Evolutionary conservation across 495 filamentous ascomycete species (phyloP), one percentile per base, ranked within the genome.

Genomic region (Penicillium parvum): DNA sequence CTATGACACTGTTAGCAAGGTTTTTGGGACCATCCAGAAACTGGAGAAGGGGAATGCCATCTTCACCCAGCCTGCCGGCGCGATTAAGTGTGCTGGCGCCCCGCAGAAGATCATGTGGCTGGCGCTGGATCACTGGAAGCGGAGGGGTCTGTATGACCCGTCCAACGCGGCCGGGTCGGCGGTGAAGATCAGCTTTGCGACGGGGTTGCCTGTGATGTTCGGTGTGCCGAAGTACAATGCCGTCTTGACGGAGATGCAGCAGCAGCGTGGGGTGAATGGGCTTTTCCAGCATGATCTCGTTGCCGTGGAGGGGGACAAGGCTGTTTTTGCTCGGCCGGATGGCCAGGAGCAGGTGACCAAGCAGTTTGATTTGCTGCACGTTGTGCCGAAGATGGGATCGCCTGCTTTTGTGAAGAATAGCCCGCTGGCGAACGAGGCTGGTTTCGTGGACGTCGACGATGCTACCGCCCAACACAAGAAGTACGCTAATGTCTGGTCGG

Each of bases 91-190:
- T 47, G 82, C 82, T 2, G 82, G 82, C 19, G 82, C 81, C 0
- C 82, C 82, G 6, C 82, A 85, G 51, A 85, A 85, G 63, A 65
- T 76, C 57, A 77, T 84, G 79, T 85, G 82, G 82, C 74, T 85
- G 20, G 81, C 82, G 0, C 64, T 83, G 39, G 79, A 83, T 35
- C 66, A 80, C 53, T 85, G 82, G 82, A 74, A 77, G 61, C 59
- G 63, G 18, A 71, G 72, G 5, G 82, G 81, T 18, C 64, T 82
- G 3, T 81, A 83, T 57, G 66, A 79, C 41, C 57, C 69, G 5
- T 41, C 38, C 18, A 56, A 65, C 32, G 53, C 65, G 2, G 46
- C 63, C 20, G 25, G 27, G 5, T 81, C 78, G 0, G 58, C 75
- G 4, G 75, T 84, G 50, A 61, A 77, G n/a, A 78, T 83, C 37